Evolutionary conservation across 768 basidiomycete species (phyloP).

Genomic region (Amanita rubescens): DNA sequence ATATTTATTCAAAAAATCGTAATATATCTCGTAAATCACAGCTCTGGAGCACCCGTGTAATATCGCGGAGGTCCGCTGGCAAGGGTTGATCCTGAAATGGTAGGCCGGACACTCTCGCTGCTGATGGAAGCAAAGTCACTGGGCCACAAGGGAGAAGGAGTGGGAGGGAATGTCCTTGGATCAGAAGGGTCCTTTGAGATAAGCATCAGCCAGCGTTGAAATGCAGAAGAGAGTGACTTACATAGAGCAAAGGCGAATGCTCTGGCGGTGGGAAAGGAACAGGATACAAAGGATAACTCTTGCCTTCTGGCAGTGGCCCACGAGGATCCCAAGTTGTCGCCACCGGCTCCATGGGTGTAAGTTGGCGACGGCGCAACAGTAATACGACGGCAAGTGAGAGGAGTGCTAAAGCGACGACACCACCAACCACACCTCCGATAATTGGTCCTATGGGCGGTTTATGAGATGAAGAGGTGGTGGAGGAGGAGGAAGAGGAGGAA

Average conservation of each 20-base stretch:
- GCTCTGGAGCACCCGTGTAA: too few species aligned
- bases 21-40: too few species aligned
- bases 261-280: too few species aligned
- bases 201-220: neutral
- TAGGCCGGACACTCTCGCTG: neutral
- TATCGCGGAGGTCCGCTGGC: slow-evolving; percentile 6
- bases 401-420: slow-evolving; percentile 37
- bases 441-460: slow-evolving; percentile 39
- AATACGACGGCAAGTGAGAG: slow-evolving; percentile 29
- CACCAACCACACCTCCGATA: slow-evolving; percentile 58
- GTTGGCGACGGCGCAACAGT: slow-evolving; percentile 19
- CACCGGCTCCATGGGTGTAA: neutral
- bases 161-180: slow-evolving; percentile 15
- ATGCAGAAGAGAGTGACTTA: neutral
- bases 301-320: neutral
- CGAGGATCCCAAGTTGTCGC: neutral
- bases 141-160: neutral
- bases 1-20: too few species aligned
- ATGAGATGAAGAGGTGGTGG: neutral
- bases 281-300: too few species aligned
- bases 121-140: slow-evolving; percentile 12
- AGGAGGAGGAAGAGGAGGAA: neutral
- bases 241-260: neutral
- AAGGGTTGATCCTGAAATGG: slow-evolving; percentile 15
- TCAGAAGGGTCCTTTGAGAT: slow-evolving; percentile 16